Percentiles rank a stretch among this genome's conserved stretches.
phyloP scores from a whole-genome alignment of 2,329 filamentous ascomycete species.

The Elsinoe ampelina region DNA sequence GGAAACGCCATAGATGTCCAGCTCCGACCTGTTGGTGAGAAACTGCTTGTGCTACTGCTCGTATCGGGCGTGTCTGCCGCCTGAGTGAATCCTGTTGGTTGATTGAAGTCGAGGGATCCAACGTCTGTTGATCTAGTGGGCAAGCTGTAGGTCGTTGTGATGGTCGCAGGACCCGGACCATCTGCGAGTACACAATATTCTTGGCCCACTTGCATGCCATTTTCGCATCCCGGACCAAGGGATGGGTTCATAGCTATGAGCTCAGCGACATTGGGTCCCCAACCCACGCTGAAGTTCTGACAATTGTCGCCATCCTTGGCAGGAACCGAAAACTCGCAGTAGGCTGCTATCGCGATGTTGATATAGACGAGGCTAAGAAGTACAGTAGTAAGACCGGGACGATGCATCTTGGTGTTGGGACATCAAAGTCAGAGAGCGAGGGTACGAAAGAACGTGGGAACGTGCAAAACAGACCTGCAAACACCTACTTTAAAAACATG shows the following conservation, averaged over 20 bases:
- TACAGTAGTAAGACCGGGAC: background rate
- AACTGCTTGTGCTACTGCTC: too few species aligned
- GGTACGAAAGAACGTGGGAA: background rate
- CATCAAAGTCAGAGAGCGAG: background rate
- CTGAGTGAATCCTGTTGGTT: too few species aligned
- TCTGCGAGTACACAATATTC: background rate
- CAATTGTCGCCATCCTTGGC: background rate
- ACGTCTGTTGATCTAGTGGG: too few species aligned
- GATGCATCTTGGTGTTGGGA: background rate
- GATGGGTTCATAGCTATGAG: background rate
- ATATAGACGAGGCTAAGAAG: background rate
- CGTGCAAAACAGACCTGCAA: background rate
- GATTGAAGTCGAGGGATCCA: too few species aligned
- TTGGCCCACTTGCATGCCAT: background rate
- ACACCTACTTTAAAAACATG: background rate
- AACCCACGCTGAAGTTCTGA: background rate
- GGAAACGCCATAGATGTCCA: background rate
- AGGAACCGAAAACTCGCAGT: background rate
- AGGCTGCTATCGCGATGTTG: background rate
- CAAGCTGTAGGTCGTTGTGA: background rate
- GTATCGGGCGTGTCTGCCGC: too few species aligned
- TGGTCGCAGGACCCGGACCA: background rate
- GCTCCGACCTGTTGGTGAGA: background rate
- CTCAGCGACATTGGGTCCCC: background rate
- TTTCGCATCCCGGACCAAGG: background rate